These are phyloP conservation scores for Trichomonascaceae sp. DNA, from an alignment of 1,139 yeast species.

Conservation along the genomic window DNA sequence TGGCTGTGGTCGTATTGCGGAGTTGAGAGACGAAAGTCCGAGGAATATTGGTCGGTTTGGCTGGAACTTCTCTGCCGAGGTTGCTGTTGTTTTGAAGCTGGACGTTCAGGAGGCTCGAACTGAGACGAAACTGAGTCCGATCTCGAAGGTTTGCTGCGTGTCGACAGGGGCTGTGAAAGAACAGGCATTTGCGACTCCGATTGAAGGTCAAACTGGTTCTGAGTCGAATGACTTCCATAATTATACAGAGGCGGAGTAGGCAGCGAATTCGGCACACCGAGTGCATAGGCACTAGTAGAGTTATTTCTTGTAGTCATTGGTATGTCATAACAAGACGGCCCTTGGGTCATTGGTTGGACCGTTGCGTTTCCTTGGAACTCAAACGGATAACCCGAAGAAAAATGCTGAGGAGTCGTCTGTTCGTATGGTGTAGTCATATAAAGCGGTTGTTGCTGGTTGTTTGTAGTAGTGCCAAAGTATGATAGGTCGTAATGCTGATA, in stretches of 20 bases:
- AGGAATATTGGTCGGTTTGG: background rate
- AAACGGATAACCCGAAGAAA: background rate
- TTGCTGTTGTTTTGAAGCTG: background rate
- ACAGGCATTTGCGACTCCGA: conserved; percentile 1
- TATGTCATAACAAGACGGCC: conserved; percentile 4
- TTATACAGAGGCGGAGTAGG: conserved; percentile 11
- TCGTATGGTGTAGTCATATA: conserved; percentile 6
- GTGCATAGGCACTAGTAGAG: conserved; percentile 3
- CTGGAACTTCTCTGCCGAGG: background rate
- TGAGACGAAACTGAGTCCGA: background rate
- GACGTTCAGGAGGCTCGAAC: background rate
- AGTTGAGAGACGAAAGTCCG: background rate
- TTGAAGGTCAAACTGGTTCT: conserved; percentile 1
- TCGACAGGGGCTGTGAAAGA: background rate
- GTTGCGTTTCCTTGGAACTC: conserved; percentile 7
- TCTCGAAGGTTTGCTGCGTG: background rate
- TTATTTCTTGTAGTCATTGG: conserved; percentile 5
- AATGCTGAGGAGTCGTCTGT: conserved; percentile 10
- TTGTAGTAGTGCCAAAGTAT: conserved; percentile 5
- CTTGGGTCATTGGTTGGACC: conserved; percentile 6
- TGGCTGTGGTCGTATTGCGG: background rate
- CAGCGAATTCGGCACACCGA: background rate
- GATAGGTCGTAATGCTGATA: conserved; percentile 1
- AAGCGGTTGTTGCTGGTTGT: conserved; percentile 6
- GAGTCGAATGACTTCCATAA: conserved; percentile 1